Percentiles rank a stretch among this genome's conserved stretches.
Conservation (phyloP, 768 basidiomycete genomes). For the Russula sp. region DNA sequence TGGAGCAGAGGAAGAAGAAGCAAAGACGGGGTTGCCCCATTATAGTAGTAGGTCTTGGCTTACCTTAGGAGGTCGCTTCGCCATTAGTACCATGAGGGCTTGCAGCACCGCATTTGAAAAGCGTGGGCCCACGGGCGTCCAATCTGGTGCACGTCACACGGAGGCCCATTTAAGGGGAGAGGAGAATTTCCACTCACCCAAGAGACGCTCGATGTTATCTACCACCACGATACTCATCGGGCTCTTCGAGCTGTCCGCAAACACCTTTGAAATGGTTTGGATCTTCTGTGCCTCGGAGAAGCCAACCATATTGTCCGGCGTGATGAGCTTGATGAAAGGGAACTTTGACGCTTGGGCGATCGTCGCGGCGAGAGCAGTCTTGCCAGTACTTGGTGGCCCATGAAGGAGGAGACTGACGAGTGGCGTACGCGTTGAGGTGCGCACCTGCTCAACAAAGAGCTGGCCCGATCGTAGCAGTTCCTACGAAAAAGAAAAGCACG, state of each 20-base stretch:
- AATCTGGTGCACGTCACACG: slow-evolving; percentile 49
- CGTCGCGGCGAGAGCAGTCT: slow-evolving; percentile 89
- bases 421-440: slow-evolving; percentile 81
- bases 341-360: slow-evolving; percentile 91
- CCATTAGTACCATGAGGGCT: slow-evolving; percentile 79
- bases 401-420: slow-evolving; percentile 87
- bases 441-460: slow-evolving; percentile 90
- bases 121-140: slow-evolving; percentile 93
- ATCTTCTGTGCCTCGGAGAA: slow-evolving; percentile 92
- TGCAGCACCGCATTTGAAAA: slow-evolving; percentile 95
- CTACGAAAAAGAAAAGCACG: slow-evolving; percentile 33
- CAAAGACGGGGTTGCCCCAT: not conserved
- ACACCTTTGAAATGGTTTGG: slow-evolving; percentile 82
- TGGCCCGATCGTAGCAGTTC: slow-evolving; percentile 80
- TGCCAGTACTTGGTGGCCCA: slow-evolving; percentile 86
- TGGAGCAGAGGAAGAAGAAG: not conserved
- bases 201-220: slow-evolving; percentile 86
- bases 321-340: slow-evolving; percentile 96
- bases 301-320: slow-evolving; percentile 96
- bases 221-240: slow-evolving; percentile 94
- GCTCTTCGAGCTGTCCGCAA: slow-evolving; percentile 95
- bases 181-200: slow-evolving; percentile 48
- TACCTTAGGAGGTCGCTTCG: slow-evolving; percentile 89
- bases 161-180: not conserved
- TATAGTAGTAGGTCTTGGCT: slow-evolving; percentile 2